phyloP scores from a whole-genome alignment of 176 grass and related monocot genomes.

The Avena eriantha region DNA sequence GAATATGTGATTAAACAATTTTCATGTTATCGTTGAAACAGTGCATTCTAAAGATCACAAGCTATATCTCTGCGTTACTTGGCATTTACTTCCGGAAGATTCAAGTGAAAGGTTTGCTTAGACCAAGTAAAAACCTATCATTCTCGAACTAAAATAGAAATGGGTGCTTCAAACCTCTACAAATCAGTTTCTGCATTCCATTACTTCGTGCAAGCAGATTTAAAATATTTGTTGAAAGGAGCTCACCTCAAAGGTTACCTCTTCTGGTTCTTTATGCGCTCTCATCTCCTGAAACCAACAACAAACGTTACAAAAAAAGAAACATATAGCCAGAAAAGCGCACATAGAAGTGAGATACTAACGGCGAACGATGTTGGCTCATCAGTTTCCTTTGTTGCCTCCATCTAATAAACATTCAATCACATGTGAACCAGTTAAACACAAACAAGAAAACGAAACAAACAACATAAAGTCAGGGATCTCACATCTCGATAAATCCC shows the following conservation, averaged over 20 bases:
- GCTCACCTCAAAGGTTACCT: conserved; percentile 52
- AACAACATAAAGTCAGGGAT: background rate
- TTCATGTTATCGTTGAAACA: background rate
- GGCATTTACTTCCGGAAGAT: conserved; percentile 26
- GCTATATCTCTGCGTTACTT: background rate
- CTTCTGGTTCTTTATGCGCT: conserved; percentile 57
- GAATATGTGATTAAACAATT: background rate
- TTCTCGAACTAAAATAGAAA: background rate
- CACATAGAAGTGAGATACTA: conserved; percentile 38
- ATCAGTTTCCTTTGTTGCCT: conserved; percentile 42
- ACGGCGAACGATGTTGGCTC: conserved; percentile 32
- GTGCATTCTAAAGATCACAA: background rate
- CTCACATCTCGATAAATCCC: conserved; percentile 63
- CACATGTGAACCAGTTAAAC: background rate
- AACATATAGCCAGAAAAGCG: background rate
- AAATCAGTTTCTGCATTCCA: background rate
- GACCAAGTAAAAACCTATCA: conserved; percentile 23
- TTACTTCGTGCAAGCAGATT: background rate
- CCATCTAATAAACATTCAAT: conserved; percentile 25
- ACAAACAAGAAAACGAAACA: conserved; percentile 23
- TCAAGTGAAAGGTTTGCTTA: background rate
- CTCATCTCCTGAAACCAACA: conserved; percentile 56
- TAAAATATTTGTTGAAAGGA: conserved; percentile 8
- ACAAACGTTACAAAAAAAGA: background rate
- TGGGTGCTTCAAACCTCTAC: background rate